Conservation (phyloP, 1,284 basidiomycete genomes). For the Trichosporon sp. region DNA sequence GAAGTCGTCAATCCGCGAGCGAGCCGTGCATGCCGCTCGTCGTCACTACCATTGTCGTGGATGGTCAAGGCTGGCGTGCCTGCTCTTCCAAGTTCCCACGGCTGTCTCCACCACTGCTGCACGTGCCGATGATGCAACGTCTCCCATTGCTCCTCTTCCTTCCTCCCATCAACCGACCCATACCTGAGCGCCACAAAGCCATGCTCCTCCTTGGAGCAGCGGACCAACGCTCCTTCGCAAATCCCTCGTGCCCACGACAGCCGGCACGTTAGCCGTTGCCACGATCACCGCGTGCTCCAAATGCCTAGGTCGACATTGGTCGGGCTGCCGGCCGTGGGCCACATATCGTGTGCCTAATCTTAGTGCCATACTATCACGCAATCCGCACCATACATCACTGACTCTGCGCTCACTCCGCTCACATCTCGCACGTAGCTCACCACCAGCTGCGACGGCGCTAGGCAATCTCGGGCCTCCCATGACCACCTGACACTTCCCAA, state of each 20-base stretch:
- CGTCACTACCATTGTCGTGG: no score
- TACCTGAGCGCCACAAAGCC: background rate
- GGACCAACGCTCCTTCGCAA: background rate
- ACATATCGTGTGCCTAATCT: background rate
- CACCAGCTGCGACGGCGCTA: background rate
- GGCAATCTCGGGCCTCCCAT: background rate
- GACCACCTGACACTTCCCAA: background rate
- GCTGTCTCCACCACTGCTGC: background rate
- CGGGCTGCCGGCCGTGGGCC: no score
- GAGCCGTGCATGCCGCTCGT: background rate
- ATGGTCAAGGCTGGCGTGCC: no score
- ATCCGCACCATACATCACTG: constrained; percentile 2
- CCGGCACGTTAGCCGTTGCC: background rate
- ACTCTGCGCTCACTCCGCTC: background rate
- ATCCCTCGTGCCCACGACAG: background rate
- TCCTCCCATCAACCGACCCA: background rate
- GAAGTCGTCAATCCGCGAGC: no score
- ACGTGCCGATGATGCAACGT: background rate
- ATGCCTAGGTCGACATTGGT: background rate
- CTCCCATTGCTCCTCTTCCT: background rate
- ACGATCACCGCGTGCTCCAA: background rate
- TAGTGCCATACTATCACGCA: background rate
- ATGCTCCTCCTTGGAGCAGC: background rate
- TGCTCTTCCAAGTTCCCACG: background rate
- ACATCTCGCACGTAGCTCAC: background rate